Conservation (phyloP, 116 monocot species). For the Trichopus zeylanicus region DNA sequence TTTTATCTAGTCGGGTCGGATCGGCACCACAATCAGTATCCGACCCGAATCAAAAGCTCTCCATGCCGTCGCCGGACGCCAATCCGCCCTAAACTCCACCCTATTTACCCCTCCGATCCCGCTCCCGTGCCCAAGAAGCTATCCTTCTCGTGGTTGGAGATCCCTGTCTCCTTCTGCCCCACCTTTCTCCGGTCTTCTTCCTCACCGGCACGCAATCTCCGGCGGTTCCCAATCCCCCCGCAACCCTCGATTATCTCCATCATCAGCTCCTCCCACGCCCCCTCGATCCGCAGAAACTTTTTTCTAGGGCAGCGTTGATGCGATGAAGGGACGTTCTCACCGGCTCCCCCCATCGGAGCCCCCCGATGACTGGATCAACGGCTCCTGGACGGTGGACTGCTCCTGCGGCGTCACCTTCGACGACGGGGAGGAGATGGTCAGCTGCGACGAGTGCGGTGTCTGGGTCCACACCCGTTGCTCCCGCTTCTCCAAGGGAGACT, state of each 20-base stretch:
- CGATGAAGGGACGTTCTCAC: conserved; percentile 73
- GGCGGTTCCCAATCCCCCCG: neutral
- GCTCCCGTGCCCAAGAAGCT: conserved; percentile 1
- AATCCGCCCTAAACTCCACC: neutral
- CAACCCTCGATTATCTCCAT: neutral
- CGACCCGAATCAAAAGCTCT: neutral
- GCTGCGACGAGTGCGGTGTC: conserved; percentile 96
- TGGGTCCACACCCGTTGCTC: conserved; percentile 99
- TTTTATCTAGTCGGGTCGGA: too few species aligned
- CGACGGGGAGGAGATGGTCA: conserved; percentile 99
- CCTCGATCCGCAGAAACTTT: too few species aligned
- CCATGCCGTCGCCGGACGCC: neutral
- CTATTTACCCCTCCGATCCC: neutral
- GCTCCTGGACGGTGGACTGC: conserved; percentile 97
- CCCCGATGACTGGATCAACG: conserved; percentile 67
- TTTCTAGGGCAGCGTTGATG: neutral
- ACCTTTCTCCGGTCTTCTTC: neutral
- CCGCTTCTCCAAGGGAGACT: conserved; percentile 50
- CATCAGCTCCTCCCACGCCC: neutral
- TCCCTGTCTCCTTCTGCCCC: too few species aligned
- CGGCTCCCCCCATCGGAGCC: conserved; percentile 23
- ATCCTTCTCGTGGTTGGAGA: neutral
- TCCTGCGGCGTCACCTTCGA: conserved; percentile 94
- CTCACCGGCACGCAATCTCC: too few species aligned
- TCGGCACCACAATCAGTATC: neutral